Evolutionary conservation across 257 asterid genomes (phyloP), one percentile per base, ranked within the genome.

Genomic region (Gardenia jasminoides): DNA sequence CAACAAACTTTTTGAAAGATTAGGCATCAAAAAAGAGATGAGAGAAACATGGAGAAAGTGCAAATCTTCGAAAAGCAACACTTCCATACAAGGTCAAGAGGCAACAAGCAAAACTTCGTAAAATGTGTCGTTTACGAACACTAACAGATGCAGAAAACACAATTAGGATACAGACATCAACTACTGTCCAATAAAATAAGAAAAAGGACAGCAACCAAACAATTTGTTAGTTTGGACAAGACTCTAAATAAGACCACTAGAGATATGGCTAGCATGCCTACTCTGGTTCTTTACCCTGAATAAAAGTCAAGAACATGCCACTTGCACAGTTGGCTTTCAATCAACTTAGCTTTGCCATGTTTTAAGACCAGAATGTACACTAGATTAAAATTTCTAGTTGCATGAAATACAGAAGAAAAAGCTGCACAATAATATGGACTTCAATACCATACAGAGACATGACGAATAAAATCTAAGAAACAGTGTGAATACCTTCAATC

Each of bases 401-500:
- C 62, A 24, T 70, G 61, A 31, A 39, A 59, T 70, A 58, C 19
- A 61, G 28, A 30, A 22, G 26, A 2, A 68, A 67, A 24, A 68
- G 58, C 67, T n/a, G 31, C 56, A 56, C 31, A 46, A 69, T 26
- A 26, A 26, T 71, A 28, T 70, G 41, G n/a, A n/a, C 36, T 15
- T 13, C 16, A 36, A 15, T 36, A 20, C 20, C 79, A 41, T 19
- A 74, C 54, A 15, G 59, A 75, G 13, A 67, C 39, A 46, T 19
- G 7, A 43, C 54, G 62, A 6, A 70, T 20, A 67, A 67, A 70
- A 48, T 36, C 10, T 7, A 13, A 50, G 36, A 36, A 64, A n/a
- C 36, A 31, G 73, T 77, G 48, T 64, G 74, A 44, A 72, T 85
- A 93, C 99, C 99, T 91, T 93, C 97, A 84, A 96, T 80, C 73